A percentile compares a stretch with the other conserved stretches of the same genome.
These are phyloP conservation scores for Candida pseudocylindracea DNA, from an alignment of 1,139 yeast genomes.

Conservation along the genomic window DNA sequence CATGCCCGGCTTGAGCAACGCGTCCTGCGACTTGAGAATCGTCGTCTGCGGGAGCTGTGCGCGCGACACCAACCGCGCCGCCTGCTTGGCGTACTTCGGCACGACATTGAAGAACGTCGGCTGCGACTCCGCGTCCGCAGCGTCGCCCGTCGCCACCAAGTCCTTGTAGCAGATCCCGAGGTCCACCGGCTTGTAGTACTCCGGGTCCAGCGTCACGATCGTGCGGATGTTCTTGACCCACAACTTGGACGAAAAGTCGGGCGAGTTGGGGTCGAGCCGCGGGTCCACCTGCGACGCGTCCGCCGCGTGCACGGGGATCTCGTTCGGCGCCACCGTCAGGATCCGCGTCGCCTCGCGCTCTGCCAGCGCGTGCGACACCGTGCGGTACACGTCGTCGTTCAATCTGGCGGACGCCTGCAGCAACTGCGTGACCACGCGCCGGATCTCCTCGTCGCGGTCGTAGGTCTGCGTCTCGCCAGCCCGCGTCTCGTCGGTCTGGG, in stretches of 20 bases:
- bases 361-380: too few species aligned
- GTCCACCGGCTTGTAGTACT: conserved; percentile 36
- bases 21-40: conserved; percentile 48
- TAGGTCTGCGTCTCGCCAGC: too few species aligned
- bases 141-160: conserved; percentile 52
- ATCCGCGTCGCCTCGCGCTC: too few species aligned
- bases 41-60: conserved; percentile 2
- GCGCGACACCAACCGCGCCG: background rate
- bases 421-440: too few species aligned
- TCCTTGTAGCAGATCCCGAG: conserved; percentile 51
- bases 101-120: conserved; percentile 38
- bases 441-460: too few species aligned
- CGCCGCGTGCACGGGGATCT: too few species aligned
- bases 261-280: conserved; percentile 16
- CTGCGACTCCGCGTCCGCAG: conserved; percentile 65
- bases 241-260: conserved; percentile 33
- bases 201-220: conserved; percentile 32
- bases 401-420: too few species aligned
- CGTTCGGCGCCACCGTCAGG: too few species aligned
- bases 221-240: conserved; percentile 59
- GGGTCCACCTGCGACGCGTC: conserved; percentile 3
- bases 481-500: too few species aligned
- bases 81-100: conserved; percentile 1
- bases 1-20: conserved; percentile 45
- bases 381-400: too few species aligned